Evolutionary conservation across 1,284 basidiomycete genomes (phyloP).

Genomic region (Peniophora sp.): DNA sequence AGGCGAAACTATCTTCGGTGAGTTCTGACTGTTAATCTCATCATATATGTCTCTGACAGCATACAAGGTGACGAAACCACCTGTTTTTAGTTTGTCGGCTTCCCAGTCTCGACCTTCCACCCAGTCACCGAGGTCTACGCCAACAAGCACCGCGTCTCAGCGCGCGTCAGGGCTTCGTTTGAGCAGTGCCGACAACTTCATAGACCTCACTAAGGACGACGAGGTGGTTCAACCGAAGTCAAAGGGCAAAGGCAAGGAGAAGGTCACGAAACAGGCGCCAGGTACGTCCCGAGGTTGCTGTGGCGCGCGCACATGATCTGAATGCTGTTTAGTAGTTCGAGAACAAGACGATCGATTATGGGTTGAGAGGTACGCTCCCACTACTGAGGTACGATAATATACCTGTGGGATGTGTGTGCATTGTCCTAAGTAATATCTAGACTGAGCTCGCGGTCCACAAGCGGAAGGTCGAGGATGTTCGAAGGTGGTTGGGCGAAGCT

Average conservation of each 20-base stretch:
- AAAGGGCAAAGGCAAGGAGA: constrained; percentile 43
- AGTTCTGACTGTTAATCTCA: constrained; percentile 15
- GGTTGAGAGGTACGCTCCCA: constrained; percentile 74
- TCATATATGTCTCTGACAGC: constrained; percentile 1
- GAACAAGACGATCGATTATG: constrained; percentile 48
- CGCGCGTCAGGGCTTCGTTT: background rate
- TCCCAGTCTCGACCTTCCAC: constrained; percentile 8
- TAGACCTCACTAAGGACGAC: background rate
- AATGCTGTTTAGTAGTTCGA: constrained; percentile 3
- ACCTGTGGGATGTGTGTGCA: background rate
- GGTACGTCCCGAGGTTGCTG: constrained; percentile 1
- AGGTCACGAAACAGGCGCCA: constrained; percentile 14
- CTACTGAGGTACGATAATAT: constrained; percentile 41
- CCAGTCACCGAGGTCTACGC: background rate
- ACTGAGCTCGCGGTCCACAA: constrained; percentile 85
- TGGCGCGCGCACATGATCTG: background rate
- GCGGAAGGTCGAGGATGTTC: constrained; percentile 79
- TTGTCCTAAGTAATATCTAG: constrained; percentile 26
- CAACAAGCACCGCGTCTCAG: background rate
- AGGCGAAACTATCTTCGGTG: constrained; percentile 27
- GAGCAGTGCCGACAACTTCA: background rate
- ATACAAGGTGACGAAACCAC: constrained; percentile 26
- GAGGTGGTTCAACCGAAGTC: constrained; percentile 11
- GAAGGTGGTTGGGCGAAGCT: constrained; percentile 81
- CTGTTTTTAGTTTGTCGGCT: constrained; percentile 21